These are phyloP conservation scores for Solanum medicagineum DNA, from an alignment of 257 asterid species.

Conservation along the genomic window DNA sequence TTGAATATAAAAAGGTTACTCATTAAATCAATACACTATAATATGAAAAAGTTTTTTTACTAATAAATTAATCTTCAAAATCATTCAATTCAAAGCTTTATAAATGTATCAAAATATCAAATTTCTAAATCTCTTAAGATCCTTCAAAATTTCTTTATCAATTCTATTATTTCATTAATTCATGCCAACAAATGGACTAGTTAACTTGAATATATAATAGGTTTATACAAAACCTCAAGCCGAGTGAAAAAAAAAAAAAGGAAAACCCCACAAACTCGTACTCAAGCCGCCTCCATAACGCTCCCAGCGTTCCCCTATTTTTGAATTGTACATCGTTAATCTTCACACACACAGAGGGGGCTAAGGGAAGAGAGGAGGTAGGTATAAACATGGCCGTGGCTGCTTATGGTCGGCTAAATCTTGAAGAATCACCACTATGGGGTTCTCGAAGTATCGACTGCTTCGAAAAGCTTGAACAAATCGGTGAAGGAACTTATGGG, in stretches of 20 bases:
- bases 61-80: too few species aligned
- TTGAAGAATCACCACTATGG: slow-evolving; percentile 82
- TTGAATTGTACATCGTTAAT: neutral
- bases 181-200: too few species aligned
- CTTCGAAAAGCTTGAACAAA: slow-evolving; percentile 88
- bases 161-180: too few species aligned
- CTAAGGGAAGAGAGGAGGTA: neutral
- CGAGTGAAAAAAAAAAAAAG: neutral
- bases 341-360: neutral
- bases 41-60: too few species aligned
- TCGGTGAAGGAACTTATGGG: slow-evolving; percentile 99
- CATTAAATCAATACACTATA: too few species aligned
- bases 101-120: too few species aligned
- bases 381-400: slow-evolving; percentile 32
- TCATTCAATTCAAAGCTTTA: too few species aligned
- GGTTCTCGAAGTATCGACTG: slow-evolving; percentile 95
- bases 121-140: too few species aligned
- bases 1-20: neutral
- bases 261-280: neutral
- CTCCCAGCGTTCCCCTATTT: neutral
- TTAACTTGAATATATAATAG: too few species aligned
- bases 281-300: neutral
- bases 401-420: slow-evolving; percentile 44
- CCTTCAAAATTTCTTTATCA: neutral
- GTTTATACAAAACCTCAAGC: too few species aligned